These are phyloP conservation scores for Hypoxylon rickii DNA, from an alignment of 495 filamentous ascomycete genomes.

Conservation along the genomic window DNA sequence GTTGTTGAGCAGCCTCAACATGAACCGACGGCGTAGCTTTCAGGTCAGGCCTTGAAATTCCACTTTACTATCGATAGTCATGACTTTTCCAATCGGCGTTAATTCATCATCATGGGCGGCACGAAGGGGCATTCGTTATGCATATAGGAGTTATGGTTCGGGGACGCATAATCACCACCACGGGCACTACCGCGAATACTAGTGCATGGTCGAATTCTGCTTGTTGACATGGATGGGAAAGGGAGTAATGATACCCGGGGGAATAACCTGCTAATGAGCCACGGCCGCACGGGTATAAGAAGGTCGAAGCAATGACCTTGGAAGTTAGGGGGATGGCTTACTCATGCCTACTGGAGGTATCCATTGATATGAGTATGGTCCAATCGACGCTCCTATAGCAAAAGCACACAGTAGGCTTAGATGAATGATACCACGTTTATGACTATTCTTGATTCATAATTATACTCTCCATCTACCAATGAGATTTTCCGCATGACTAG, in stretches of 20 bases:
- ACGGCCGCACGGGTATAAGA: constrained; percentile 16
- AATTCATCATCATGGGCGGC: constrained; percentile 1
- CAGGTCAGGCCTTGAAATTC: constrained; percentile 40
- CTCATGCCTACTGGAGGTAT: constrained; percentile 5
- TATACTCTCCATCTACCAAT: constrained; percentile 4
- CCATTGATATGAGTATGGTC: constrained; percentile 1
- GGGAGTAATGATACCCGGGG: constrained; percentile 31
- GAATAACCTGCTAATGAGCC: constrained; percentile 18
- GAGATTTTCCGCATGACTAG: constrained; percentile 3
- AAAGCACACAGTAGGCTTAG: constrained; percentile 4
- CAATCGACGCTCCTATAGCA: constrained; percentile 19
- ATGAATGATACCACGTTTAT: constrained; percentile 30
- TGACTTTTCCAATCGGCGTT: constrained; percentile 11
- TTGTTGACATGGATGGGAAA: neutral
- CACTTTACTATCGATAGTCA: neutral
- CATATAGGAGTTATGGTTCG: constrained; percentile 22
- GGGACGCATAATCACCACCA: constrained; percentile 12
- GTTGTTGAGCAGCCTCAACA: constrained; percentile 47
- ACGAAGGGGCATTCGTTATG: constrained; percentile 16
- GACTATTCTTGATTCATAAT: constrained; percentile 5
- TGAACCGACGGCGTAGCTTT: constrained; percentile 41
- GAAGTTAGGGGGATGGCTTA: too few relatives aligned
- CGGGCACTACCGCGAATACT: constrained; percentile 8
- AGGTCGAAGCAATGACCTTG: constrained; percentile 11
- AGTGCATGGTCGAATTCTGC: constrained; percentile 17